Conservation (phyloP, 1,284 basidiomycete species). For the Laetiporus sulphureus region DNA sequence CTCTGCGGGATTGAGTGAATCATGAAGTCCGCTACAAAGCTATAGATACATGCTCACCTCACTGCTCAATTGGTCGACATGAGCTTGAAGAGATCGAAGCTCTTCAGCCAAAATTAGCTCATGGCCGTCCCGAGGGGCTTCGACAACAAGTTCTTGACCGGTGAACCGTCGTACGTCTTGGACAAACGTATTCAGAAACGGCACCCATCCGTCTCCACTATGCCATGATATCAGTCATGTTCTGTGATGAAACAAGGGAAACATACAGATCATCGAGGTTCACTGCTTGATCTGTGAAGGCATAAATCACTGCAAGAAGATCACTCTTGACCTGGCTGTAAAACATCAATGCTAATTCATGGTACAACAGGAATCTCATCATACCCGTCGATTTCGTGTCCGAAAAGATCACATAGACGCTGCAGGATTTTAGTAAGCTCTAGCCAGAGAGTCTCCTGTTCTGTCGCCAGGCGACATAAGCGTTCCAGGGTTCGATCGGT, state of each 20-base stretch:
- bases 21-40: neutral
- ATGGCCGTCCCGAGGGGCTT: slow-evolving; percentile 34
- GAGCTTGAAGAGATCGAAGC: slow-evolving; percentile 49
- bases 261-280: slow-evolving; percentile 56
- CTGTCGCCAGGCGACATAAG: slow-evolving; percentile 47
- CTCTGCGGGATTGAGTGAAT: slow-evolving; percentile 31
- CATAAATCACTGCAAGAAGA: slow-evolving; percentile 54
- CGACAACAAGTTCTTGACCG: slow-evolving; percentile 56
- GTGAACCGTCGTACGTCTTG: slow-evolving; percentile 62
- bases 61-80: slow-evolving; percentile 55
- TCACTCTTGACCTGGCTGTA: slow-evolving; percentile 59
- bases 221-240: slow-evolving; percentile 2
- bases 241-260: slow-evolving; percentile 3
- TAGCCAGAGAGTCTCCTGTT: slow-evolving; percentile 51
- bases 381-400: slow-evolving; percentile 56
- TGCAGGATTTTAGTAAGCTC: slow-evolving; percentile 49
- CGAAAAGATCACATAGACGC: slow-evolving; percentile 48
- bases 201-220: slow-evolving; percentile 60
- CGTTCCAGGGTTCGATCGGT: slow-evolving; percentile 48
- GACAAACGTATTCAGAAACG: slow-evolving; percentile 56
- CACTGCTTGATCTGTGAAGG: slow-evolving; percentile 62
- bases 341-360: neutral
- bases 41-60: slow-evolving; percentile 40
- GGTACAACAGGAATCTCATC: slow-evolving; percentile 19
- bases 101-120: slow-evolving; percentile 50